Base-by-base conservation (phyloP, 2,329 filamentous ascomycete genomes). In the Pseudogymnoascus sp. region DNA sequence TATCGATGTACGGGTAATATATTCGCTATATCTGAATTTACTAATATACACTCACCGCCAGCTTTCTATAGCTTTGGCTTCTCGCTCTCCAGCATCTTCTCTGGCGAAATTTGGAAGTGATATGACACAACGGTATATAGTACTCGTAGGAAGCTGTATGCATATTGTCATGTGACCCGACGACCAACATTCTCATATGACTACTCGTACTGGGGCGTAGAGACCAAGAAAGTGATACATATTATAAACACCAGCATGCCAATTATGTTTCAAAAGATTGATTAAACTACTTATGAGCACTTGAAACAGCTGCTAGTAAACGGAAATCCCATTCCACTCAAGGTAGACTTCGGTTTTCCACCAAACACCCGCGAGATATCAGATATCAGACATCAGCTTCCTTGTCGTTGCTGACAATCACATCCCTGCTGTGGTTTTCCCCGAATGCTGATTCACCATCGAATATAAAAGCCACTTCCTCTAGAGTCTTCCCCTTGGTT, bases 381-480 rank as follows among this genome's bases (percentile, higher is more conserved):
- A 33, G 1, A 33, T 10, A 55, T 55, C 29, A 55, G 1, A 33
- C 48, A 33, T 55, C 29, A 13, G 48, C n/a, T 13, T 55, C 48
- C 48, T 55, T 55, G 9, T 55, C 48, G 2, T 12, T 55, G 2
- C 4, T 10, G 9, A 55, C n/a, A 55, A 55, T 55, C n/a, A 33
- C 27, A 18, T 60, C 59, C 2, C 59, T 33, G 37, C 42, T 42
- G 37, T 42, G n/a, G 5, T 60, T 48, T 9, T 60, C 1, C 4
- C 59, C 33, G 45, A 42, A 48, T 12, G 65, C 63, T 21, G 63
- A 42, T n/a, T 64, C 61, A 8, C 65, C 65, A 55, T 68, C 66
- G 29, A 68, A 68, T n/a, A 68, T 36, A 2, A 55, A 45, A 0
- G 64, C 64, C 3, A 67, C 61, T 29, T 67, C 63, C 35, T 68